phyloP scores from a whole-genome alignment of 345 rosid species.

The Excoecaria agallocha region DNA sequence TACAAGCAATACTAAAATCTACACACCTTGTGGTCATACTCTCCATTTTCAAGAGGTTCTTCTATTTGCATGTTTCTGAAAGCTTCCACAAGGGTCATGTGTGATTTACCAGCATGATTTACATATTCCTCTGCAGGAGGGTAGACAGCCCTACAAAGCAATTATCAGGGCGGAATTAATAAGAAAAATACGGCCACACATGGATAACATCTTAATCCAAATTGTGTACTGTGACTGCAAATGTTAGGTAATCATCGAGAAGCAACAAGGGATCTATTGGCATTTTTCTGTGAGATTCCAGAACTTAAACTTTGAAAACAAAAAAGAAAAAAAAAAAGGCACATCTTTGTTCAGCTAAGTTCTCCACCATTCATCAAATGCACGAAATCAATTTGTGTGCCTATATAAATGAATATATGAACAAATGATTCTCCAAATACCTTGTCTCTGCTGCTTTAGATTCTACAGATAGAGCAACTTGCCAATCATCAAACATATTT shows the following conservation, averaged over 20 bases:
- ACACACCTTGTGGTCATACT: constrained; percentile 63
- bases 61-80: constrained; percentile 84
- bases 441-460: constrained; percentile 70
- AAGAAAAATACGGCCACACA: background rate
- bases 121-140: constrained; percentile 63
- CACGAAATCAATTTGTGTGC: background rate
- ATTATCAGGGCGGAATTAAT: background rate
- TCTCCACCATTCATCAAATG: background rate
- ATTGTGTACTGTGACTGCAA: too few species aligned
- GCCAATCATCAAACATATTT: constrained; percentile 98
- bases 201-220: too few species aligned
- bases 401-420: background rate
- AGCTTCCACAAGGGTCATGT: constrained; percentile 75
- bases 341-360: background rate
- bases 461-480: constrained; percentile 85
- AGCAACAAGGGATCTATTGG: background rate
- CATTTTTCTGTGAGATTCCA: background rate
- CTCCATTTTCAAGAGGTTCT: constrained; percentile 86
- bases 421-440: constrained; percentile 29
- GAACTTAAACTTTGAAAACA: background rate
- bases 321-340: background rate
- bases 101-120: constrained; percentile 64
- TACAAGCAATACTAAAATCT: background rate
- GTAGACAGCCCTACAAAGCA: constrained; percentile 42
- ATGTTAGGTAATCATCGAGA: background rate